Base-by-base conservation (phyloP, 805 yeast species). In the Ogataea thermomethanolica region DNA sequence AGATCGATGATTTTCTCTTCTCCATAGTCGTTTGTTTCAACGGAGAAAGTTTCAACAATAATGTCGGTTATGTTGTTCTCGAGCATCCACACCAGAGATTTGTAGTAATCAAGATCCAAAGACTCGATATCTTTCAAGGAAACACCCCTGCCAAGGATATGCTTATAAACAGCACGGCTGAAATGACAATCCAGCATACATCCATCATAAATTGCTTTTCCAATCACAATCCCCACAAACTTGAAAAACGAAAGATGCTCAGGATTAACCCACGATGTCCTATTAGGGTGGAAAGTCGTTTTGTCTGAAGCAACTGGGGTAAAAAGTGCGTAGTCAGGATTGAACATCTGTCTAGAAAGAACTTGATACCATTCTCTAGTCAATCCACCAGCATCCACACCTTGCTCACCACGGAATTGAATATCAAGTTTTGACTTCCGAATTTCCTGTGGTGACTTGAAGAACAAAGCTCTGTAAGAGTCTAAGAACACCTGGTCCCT, bases 331-430 rank as follows among this genome's bases (percentile, higher is more conserved):
- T 89, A 89, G 55, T 88, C 95, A 0, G 98, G 95, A 58, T 91
- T 89, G 66, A 93, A 88, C 87, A 93, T 90, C 59, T 91, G 97
- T 46, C 96, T 73, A 0, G 96, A 81, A 33, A 93, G 64, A 5
- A 90, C 95, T 59, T 90, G 97, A 56, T 83, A 90, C 99, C 99
- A 93, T 61, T 93, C 99, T 55, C 99, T 73, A 0, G 97, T 86
- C 11, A 93, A 81, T 29, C 99, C 99, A 51, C 99, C 99, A 3
- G 96, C 99, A 70, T 93, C 99, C 35, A 93, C 86, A 51, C 98
- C 99, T 39, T 84, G 84, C 62, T 93, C 99, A 1, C 95, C 96
- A 47, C 80, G 80, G 67, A 93, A 93, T n/a, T 74, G 74, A 29
- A 93, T 78, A 36, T 84, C 90, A 50, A 93, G 66, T 49, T 81